A percentile compares a stretch with the other conserved stretches of the same genome.
These are phyloP conservation scores for Rhizophora mangle DNA, from an alignment of 345 rosid species.

Conservation along the genomic window DNA sequence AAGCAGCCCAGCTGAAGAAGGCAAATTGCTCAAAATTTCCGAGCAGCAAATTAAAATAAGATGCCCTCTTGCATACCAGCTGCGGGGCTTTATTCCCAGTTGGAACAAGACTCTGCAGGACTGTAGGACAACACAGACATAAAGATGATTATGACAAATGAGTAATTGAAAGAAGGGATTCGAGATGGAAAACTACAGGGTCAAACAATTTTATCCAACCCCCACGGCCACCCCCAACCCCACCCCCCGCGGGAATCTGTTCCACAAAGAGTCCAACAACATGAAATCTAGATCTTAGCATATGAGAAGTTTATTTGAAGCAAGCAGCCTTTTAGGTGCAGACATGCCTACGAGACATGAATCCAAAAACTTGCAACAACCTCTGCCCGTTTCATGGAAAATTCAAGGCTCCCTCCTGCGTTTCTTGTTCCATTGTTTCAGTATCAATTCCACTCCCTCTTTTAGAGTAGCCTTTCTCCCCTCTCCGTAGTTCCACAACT, in stretches of 20 bases:
- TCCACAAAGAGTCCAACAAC: background rate
- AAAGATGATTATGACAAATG: too few species aligned
- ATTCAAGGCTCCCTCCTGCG: constrained; percentile 32
- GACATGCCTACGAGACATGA: background rate
- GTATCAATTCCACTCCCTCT: constrained; percentile 56
- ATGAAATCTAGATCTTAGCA: background rate
- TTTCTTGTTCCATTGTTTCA: constrained; percentile 50
- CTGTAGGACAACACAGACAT: too few species aligned
- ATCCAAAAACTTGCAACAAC: constrained; percentile 1
- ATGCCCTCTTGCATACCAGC: too few species aligned
- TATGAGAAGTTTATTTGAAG: background rate
- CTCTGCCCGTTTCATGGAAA: background rate
- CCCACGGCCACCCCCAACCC: too few species aligned
- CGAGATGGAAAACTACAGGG: background rate
- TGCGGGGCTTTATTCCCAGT: too few species aligned
- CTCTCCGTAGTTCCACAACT: constrained; percentile 74
- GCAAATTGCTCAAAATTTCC: too few species aligned
- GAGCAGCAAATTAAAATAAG: too few species aligned
- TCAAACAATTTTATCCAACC: background rate
- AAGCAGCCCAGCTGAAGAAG: too few species aligned
- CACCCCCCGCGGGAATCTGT: background rate
- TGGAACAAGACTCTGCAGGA: too few species aligned
- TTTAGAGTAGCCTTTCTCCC: constrained; percentile 58
- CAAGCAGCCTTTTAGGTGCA: constrained; percentile 3
- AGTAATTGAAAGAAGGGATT: background rate